Base-by-base conservation (phyloP, 768 basidiomycete genomes). In the Agaricus sinodeliciosus region DNA sequence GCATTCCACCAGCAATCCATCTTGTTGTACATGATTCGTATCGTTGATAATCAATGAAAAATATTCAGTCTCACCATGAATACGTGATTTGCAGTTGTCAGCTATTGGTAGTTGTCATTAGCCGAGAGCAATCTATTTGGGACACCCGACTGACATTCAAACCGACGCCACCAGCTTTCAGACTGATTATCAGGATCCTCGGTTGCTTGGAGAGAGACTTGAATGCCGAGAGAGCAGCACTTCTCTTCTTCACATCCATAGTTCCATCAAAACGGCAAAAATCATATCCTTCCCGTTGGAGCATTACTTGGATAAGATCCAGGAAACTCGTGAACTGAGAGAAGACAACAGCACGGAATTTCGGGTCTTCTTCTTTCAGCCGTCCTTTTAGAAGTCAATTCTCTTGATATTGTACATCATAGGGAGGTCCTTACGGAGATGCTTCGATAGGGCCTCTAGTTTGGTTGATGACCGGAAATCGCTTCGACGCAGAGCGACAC, bases 1-100 rank as follows among this genome's bases (percentile, higher is more conserved):
- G 86, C 80, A 63, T 91, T 92, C 90, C 90, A 92, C 90, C 90
- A 91, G 59, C 88, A 92, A 61, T 91, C 90, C 89, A 92, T 92
- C 89, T 91, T 43, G 37, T 31, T 51, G 1, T 37, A 44, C 47
- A 59, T 41, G 57, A 51, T 54, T 9, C 50, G 48, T 8, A 4
- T 25, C 13, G 34, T n/a, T 34, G 9, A 26, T 5, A 15, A 31
- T 3, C 2, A 39, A 34, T 51, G 39, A 19, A 35, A 61, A 31
- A 8, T 3, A 31, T 31, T 31, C 31, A 31, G 31, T 36, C 72
- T 55, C 58, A 86, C 89, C 88, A 93, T 88, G 63, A 87, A 92
- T 9, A 92, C 90, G 66, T 91, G 76, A 61, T 92, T 90, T 6
- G 90, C 90, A 11, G 74, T 78, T 22, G 90, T 90, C 50, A 91